Evolutionary conservation across 1,139 yeast species (phyloP).

Genomic region (Hyphopichia burtonii): DNA sequence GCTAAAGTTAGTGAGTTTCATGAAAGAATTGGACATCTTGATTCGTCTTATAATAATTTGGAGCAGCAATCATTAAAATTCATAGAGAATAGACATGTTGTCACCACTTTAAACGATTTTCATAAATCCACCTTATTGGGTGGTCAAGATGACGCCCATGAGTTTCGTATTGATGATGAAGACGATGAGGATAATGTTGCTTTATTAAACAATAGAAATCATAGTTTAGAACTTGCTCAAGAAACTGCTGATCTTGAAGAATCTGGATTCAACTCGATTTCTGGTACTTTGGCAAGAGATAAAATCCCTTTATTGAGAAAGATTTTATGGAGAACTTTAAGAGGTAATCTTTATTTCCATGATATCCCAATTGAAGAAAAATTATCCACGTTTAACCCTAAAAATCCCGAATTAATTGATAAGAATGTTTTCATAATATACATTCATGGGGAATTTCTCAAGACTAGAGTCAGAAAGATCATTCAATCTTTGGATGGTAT

Average conservation of each 20-base stretch:
- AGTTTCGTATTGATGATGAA: constrained; percentile 13
- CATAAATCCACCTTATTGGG: constrained; percentile 17
- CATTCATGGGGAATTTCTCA: constrained; percentile 80
- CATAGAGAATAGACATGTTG: constrained; percentile 37
- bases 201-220: constrained; percentile 25
- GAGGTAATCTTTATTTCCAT: constrained; percentile 55
- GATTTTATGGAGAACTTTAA: constrained; percentile 53
- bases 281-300: constrained; percentile 49
- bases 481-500: constrained; percentile 84
- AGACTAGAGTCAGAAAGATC: constrained; percentile 67
- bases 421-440: constrained; percentile 81
- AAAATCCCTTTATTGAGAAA: constrained; percentile 47
- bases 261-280: constrained; percentile 45
- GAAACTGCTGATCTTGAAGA: constrained; percentile 43
- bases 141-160: constrained; percentile 10
- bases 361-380: constrained; percentile 45
- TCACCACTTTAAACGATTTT: constrained; percentile 30
- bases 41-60: constrained; percentile 26
- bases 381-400: constrained; percentile 35
- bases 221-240: constrained; percentile 27
- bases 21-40: constrained; percentile 33
- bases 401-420: constrained; percentile 46
- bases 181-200: constrained; percentile 35
- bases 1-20: constrained; percentile 19
- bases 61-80: constrained; percentile 18